Base-by-base conservation (phyloP, 305 asterid species). In the Fraxinus greggii region DNA sequence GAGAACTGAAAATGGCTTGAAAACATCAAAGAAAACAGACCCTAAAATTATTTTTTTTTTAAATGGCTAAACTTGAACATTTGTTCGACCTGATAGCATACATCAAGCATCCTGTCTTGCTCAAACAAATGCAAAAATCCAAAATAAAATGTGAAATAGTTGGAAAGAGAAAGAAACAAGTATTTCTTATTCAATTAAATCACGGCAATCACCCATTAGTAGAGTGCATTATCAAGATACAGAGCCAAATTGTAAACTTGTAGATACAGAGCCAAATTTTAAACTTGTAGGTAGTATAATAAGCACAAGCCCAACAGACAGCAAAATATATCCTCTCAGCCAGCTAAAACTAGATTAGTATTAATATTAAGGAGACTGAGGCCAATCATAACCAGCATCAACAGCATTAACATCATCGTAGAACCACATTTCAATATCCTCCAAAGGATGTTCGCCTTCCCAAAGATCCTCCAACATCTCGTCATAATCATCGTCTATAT, bases 381-480 rank as follows among this genome's bases (percentile, higher is more conserved):
- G 97, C 98, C 97, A 92, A 82, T 92, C 97, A 79, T 87, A 90
- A 5, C 92, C 93, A 23, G 89, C 89, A 89, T 90, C 97, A 2
- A 88, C 87, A 40, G 84, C 88, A 83, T 91, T 84, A n/a, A 85
- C 86, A 82, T 89, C 93, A 59, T 91, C 92, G 23, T 93, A 93
- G 75, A 93, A 93, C 95, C 95, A 91, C 93, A 94, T 89, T 85
- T 88, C 94, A 0, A 92, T 32, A 42, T 70, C 75, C 24, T 91
- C 95, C 23, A 89, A 82, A 13, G 74, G 79, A 21, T 82, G 85
- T 54, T 86, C 97, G 7, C 89, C 93, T 80, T 85, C 97, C 92
- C 89, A 92, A 24, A 84, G 80, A 45, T 86, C 91, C 78, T 87
- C 88, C 1, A 83, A 63, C 77, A 80, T 75, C 33, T 86, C 90